Evolutionary conservation across 2,329 filamentous ascomycete genomes (phyloP).

Genomic region (Xylaria sp.): DNA sequence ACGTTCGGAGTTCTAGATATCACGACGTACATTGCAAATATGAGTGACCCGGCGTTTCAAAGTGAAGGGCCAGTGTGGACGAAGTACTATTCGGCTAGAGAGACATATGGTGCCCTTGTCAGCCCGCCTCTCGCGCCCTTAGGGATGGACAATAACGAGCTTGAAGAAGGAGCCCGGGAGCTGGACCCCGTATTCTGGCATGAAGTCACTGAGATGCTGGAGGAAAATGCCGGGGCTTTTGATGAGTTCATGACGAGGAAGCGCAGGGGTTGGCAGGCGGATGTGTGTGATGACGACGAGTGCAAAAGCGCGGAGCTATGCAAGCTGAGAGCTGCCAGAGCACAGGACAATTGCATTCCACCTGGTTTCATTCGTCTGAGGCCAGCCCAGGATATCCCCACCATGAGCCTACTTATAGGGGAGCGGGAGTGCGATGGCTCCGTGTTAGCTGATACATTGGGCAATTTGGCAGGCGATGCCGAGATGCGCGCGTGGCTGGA

Average conservation of each 20-base stretch:
- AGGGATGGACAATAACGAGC: conserved; percentile 41
- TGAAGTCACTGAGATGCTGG: conserved; percentile 61
- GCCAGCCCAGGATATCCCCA: conserved; percentile 38
- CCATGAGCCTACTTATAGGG: conserved; percentile 15
- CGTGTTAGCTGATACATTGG: conserved; percentile 39
- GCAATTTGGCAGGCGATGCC: conserved; percentile 24
- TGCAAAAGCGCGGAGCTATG: conserved; percentile 61
- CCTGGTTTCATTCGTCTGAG: conserved; percentile 45
- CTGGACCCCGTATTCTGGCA: conserved; percentile 69
- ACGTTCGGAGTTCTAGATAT: conserved; percentile 66
- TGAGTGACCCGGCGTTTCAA: conserved; percentile 57
- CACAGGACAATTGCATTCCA: conserved; percentile 62
- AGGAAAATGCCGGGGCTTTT: conserved; percentile 56
- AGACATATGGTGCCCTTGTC: conserved; percentile 60
- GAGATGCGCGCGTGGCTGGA: conserved; percentile 34
- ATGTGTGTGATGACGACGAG: conserved; percentile 36
- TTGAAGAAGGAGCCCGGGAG: conserved; percentile 41
- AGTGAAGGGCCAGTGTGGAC: conserved; percentile 60
- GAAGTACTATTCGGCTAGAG: conserved; percentile 66
- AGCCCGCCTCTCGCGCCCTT: conserved; percentile 52
- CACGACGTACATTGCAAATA: conserved; percentile 65
- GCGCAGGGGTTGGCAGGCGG: conserved; percentile 56
- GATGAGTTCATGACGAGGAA: conserved; percentile 59
- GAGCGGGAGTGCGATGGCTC: conserved; percentile 40
- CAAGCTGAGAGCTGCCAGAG: conserved; percentile 60